Base-by-base conservation (phyloP, 176 grass and related monocot species). In the Cocos nucifera region DNA sequence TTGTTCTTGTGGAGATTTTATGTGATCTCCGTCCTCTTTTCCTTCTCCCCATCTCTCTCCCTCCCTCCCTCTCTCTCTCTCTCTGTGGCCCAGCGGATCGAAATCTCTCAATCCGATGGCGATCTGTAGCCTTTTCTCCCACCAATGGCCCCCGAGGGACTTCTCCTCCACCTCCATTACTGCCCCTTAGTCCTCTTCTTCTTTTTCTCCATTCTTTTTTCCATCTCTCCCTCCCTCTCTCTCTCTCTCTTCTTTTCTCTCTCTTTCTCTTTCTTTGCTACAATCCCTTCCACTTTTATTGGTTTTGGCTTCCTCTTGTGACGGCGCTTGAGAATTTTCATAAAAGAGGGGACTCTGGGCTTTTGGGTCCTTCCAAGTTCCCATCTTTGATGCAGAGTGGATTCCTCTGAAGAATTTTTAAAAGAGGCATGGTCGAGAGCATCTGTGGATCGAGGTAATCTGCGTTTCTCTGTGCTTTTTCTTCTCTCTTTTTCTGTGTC, bases 1-100 rank as follows among this genome's bases (percentile, higher is more conserved):
- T 71, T 60, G 69, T 60, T 71, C 39, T 71, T 60, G 69, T 30
- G 56, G 56, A 71, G 69, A 60, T 71, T 71, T 71, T 71, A 39
- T 70, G 55, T 32, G 67, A 59, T 70, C 67, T 70, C 56, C 56
- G 39, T 59, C 67, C 59, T 53, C n/a, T 68, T 19, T 27, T 51
- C 49, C 64, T 14, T 1, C 23, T 49, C 50, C 54, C 50, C 17
- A 9, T 4, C 8, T 16, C 12, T 49, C 9, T 59, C 15, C 15
- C 3, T 28, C 26, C 3, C 4, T 3, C 26, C 56, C 67, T 19
- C 21, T 59, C 56, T 71, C 23, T 56, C 32, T 9, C 16, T 28
- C 5, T 29, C 16, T n/a, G 4, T 60, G 58, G 58, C 58, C 28
- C 58, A 61, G 27, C 17, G 28, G 58, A 61, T 61, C 28, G 58